Conservation (phyloP, 768 basidiomycete genomes). For the Amanita inopinata region DNA sequence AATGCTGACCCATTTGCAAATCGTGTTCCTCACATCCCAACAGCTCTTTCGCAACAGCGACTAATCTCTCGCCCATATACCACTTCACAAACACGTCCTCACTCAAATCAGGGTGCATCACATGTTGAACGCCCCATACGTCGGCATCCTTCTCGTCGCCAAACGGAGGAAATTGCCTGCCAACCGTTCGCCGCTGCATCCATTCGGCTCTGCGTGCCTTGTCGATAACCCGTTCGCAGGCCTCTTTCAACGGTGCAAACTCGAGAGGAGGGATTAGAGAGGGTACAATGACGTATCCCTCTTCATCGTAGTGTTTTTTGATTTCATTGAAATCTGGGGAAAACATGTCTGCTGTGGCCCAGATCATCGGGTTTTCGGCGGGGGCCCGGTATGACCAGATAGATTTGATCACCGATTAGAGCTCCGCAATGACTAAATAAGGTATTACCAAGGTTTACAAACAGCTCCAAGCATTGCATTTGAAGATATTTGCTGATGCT, state of each 20-base stretch:
- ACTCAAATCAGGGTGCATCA: conserved; percentile 68
- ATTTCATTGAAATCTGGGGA: conserved; percentile 9
- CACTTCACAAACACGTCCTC: conserved; percentile 53
- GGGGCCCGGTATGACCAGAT: no score
- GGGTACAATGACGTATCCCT: conserved; percentile 59
- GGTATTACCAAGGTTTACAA: no score
- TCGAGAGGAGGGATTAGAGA: conserved; percentile 37
- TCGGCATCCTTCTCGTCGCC: conserved; percentile 43
- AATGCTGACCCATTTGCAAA: conserved; percentile 60
- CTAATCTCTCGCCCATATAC: conserved; percentile 51
- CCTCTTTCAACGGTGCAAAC: conserved; percentile 30
- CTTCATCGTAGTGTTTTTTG: conserved; percentile 44
- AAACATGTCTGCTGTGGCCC: no score
- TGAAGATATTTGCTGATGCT: no score
- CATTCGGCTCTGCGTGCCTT: conserved; percentile 52
- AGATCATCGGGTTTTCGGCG: no score
- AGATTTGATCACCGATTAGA: no score
- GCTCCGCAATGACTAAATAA: no score
- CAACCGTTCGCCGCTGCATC: conserved; percentile 61
- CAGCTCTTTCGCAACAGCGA: conserved; percentile 32
- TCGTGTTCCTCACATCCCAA: conserved; percentile 47
- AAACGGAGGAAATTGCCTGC: conserved; percentile 73
- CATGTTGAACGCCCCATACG: conserved; percentile 74
- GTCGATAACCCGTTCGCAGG: conserved; percentile 40
- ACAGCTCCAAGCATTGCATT: no score